phyloP scores from a whole-genome alignment of 2,329 filamentous ascomycete species.

The Seiridium unicorne region DNA sequence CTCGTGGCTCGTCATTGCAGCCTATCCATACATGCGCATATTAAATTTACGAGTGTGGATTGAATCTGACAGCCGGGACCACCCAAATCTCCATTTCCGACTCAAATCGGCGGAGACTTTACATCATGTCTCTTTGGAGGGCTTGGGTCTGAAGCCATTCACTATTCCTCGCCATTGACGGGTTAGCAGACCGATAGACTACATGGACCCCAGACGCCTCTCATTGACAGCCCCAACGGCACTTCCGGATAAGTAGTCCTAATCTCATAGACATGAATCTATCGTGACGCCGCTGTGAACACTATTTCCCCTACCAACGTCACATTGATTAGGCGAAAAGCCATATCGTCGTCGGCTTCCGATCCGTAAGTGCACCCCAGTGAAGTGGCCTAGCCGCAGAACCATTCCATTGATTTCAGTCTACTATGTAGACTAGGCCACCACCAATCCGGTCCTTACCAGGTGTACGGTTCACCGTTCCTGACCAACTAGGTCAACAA shows the following conservation, averaged over 20 bases:
- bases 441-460: background rate
- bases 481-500: background rate
- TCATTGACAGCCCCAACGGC: background rate
- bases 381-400: background rate
- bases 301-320: background rate
- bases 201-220: background rate
- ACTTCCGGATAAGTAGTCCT: background rate
- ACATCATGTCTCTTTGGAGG: too few relatives aligned
- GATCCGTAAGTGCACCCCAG: background rate
- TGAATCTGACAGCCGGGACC: too few relatives aligned
- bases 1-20: too few relatives aligned
- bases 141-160: background rate
- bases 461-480: conserved; percentile 5
- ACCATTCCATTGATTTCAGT: too few relatives aligned
- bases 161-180: background rate
- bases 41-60: too few relatives aligned
- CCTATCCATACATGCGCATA: too few relatives aligned
- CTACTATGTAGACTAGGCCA: too few relatives aligned
- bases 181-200: background rate
- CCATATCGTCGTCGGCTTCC: background rate
- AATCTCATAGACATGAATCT: background rate
- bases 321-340: background rate
- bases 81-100: too few relatives aligned
- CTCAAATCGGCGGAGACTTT: too few relatives aligned
- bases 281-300: background rate